These are phyloP conservation scores for Podaxis pistillaris DNA, from an alignment of 768 basidiomycete genomes.

Conservation along the genomic window DNA sequence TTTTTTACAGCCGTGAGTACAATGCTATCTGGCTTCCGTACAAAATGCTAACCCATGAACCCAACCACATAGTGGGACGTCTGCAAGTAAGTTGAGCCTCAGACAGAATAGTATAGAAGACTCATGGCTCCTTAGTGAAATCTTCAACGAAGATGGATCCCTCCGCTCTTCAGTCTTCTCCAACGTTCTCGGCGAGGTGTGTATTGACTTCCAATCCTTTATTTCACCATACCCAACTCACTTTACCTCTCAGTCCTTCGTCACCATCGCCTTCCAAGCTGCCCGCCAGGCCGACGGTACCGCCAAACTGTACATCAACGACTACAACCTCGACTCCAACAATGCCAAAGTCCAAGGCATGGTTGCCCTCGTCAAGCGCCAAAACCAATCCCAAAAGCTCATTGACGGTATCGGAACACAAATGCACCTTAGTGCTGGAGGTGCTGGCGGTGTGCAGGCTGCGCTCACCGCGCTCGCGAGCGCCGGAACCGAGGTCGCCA, in stretches of 20 bases:
- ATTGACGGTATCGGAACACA: conserved; percentile 55
- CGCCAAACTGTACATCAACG: conserved; percentile 40
- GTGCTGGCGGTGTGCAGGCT: conserved; percentile 32
- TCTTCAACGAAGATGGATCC: conserved; percentile 44
- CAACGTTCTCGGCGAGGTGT: conserved; percentile 37
- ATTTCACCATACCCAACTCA: neutral
- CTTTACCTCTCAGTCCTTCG: conserved; percentile 29
- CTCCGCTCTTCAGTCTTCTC: conserved; percentile 39
- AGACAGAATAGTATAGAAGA: conserved; percentile 9
- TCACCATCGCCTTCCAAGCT: conserved; percentile 44
- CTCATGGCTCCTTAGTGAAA: conserved; percentile 33
- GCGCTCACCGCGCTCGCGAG: conserved; percentile 43
- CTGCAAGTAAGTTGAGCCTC: conserved; percentile 27
- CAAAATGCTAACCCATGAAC: neutral
- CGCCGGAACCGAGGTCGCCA: conserved; percentile 45
- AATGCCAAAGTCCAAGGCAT: conserved; percentile 44
- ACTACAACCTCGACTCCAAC: conserved; percentile 49
- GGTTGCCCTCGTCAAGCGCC: conserved; percentile 38
- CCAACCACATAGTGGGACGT: conserved; percentile 30
- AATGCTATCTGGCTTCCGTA: neutral
- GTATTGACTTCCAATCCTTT: neutral
- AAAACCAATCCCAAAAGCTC: conserved; percentile 35
- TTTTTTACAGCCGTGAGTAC: conserved; percentile 18
- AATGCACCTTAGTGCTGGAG: conserved; percentile 38
- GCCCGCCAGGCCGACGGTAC: conserved; percentile 42